Conservation (phyloP, 352 stramenopile genomes). For the Pythium aquatile region DNA sequence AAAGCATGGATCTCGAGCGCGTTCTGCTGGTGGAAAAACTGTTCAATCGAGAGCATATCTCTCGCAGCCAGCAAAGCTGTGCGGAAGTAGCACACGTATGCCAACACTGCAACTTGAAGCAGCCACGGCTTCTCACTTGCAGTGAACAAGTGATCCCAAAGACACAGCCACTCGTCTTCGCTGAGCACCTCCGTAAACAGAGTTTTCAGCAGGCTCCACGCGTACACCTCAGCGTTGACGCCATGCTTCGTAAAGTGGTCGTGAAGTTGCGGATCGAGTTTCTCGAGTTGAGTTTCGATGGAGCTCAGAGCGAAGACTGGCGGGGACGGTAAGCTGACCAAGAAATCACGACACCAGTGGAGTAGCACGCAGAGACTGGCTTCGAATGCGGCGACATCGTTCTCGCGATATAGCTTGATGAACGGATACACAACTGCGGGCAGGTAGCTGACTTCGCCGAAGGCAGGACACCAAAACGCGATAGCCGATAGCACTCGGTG, state of each 20-base stretch:
- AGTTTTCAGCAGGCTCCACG: conserved; percentile 85
- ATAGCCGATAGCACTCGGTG: conserved; percentile 81
- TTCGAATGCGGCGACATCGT: conserved; percentile 91
- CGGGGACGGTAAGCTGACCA: conserved; percentile 82
- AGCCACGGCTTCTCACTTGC: conserved; percentile 60
- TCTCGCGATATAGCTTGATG: conserved; percentile 80
- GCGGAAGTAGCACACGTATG: conserved; percentile 74
- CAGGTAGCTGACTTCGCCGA: conserved; percentile 82
- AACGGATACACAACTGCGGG: conserved; percentile 88
- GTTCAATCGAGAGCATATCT: conserved; percentile 65
- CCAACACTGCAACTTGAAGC: conserved; percentile 62
- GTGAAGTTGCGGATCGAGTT: conserved; percentile 64
- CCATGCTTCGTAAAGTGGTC: conserved; percentile 74
- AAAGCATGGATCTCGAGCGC: conserved; percentile 73
- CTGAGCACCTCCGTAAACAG: conserved; percentile 89
- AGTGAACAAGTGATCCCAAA: conserved; percentile 89
- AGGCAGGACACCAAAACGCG: conserved; percentile 90
- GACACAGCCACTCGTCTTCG: conserved; percentile 83
- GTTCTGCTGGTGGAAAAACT: conserved; percentile 87
- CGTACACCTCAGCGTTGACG: conserved; percentile 63
- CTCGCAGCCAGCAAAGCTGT: conserved; percentile 50
- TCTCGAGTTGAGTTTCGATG: conserved; percentile 74
- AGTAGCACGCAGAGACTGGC: conserved; percentile 81
- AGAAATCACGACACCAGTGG: conserved; percentile 80
- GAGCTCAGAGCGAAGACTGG: conserved; percentile 63